Percentiles rank a stretch among this genome's conserved stretches.
These are phyloP conservation scores for Amanita rimosa DNA, from an alignment of 768 basidiomycete genomes.

Conservation along the genomic window DNA sequence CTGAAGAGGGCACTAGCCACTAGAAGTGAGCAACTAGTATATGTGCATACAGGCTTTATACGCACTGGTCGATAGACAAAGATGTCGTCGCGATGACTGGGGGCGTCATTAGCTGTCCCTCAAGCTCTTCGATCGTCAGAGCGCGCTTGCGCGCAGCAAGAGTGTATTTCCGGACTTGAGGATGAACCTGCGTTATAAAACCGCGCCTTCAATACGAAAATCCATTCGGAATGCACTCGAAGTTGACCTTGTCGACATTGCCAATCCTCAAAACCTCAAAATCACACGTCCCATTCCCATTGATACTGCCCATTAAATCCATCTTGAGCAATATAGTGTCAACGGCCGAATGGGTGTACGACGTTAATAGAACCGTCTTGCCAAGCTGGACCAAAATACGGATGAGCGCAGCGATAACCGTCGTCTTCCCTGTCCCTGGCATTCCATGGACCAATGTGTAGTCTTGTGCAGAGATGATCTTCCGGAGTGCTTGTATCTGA, in stretches of 20 bases:
- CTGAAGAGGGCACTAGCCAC: conserved; percentile 65
- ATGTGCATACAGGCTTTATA: conserved; percentile 7
- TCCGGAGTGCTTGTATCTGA: conserved; percentile 62
- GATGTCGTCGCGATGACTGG: conserved; percentile 96
- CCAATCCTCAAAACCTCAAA: conserved; percentile 79
- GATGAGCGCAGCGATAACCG: conserved; percentile 85
- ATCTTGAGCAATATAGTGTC: conserved; percentile 92
- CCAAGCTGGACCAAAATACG: conserved; percentile 65
- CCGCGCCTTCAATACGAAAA: background rate
- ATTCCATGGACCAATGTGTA: conserved; percentile 92
- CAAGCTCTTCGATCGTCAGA: conserved; percentile 70
- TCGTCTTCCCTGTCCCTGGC: conserved; percentile 99
- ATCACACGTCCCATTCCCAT: conserved; percentile 20
- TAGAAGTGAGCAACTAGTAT: conserved; percentile 16
- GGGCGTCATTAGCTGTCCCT: conserved; percentile 74
- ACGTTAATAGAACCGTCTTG: conserved; percentile 81
- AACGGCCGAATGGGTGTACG: conserved; percentile 97
- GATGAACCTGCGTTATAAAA: conserved; percentile 53
- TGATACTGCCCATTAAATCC: conserved; percentile 17
- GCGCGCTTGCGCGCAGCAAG: conserved; percentile 44
- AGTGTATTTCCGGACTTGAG: conserved; percentile 64
- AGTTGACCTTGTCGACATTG: conserved; percentile 77
- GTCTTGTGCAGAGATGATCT: conserved; percentile 70
- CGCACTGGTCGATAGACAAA: conserved; percentile 88
- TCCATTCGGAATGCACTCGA: background rate